These are phyloP conservation scores for Rhizomucor pusillus DNA, from an alignment of 371 early-diverging fungal species.

Conservation along the genomic window DNA sequence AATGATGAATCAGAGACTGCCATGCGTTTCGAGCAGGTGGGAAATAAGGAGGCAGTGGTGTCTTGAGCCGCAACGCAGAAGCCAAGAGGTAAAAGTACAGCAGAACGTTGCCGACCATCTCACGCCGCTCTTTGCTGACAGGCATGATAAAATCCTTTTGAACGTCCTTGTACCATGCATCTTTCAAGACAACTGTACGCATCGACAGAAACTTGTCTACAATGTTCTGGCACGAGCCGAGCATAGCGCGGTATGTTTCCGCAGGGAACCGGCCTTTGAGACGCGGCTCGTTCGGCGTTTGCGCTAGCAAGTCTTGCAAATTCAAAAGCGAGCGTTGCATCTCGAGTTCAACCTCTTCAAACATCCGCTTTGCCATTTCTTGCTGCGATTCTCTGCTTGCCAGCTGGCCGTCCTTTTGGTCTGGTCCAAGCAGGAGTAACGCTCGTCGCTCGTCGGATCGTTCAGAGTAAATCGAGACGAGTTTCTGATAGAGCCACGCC, in stretches of 20 bases:
- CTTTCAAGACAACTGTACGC: conserved; percentile 63
- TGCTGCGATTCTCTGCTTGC: not conserved
- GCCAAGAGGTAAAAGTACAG: conserved; percentile 80
- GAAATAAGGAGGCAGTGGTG: conserved; percentile 80
- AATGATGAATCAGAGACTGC: conserved; percentile 38
- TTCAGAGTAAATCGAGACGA: conserved; percentile 64
- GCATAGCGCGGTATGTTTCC: conserved; percentile 61
- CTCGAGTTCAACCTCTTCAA: conserved; percentile 70
- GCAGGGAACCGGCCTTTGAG: conserved; percentile 81
- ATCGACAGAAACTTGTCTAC: conserved; percentile 72
- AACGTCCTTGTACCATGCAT: conserved; percentile 57
- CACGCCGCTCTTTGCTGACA: conserved; percentile 54
- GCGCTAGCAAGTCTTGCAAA: conserved; percentile 58
- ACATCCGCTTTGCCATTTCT: conserved; percentile 34
- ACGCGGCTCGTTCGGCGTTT: conserved; percentile 83
- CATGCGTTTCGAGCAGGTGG: conserved; percentile 67
- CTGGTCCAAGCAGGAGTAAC: not conserved
- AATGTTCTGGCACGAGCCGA: conserved; percentile 70
- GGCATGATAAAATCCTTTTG: conserved; percentile 57
- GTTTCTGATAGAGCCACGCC: conserved; percentile 64
- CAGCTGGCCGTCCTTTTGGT: not conserved
- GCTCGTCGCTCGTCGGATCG: conserved; percentile 13
- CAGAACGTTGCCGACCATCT: conserved; percentile 72
- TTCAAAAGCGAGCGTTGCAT: conserved; percentile 66
- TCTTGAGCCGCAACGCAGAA: conserved; percentile 75